A percentile compares a stretch with the other conserved stretches of the same genome.
phyloP scores from a whole-genome alignment of 805 yeast genomes.

The Candida boidinii region DNA sequence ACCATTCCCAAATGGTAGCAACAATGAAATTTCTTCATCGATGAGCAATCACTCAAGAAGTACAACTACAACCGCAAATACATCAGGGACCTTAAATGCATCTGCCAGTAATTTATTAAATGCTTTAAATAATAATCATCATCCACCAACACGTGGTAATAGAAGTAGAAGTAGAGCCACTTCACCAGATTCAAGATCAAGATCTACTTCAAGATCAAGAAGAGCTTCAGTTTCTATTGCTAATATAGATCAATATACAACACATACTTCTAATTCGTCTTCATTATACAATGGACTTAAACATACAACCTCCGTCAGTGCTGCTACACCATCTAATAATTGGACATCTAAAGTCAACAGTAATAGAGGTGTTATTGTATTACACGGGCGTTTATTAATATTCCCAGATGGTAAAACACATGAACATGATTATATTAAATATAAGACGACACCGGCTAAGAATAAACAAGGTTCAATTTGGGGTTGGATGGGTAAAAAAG shows the following conservation, averaged over 20 bases:
- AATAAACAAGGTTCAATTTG: conserved; percentile 16
- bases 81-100: no score
- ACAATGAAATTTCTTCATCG: no score
- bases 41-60: no score
- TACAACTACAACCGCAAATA: no score
- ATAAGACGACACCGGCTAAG: conserved; percentile 23
- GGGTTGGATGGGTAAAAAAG: conserved; percentile 26
- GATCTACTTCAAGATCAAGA: conserved; percentile 10
- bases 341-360: conserved; percentile 9
- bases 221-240: conserved; percentile 15
- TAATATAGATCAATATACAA: conserved; percentile 9
- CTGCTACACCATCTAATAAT: conserved; percentile 7
- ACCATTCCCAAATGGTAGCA: not conserved
- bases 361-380: no score
- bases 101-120: no score
- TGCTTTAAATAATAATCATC: not conserved
- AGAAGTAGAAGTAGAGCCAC: conserved; percentile 2
- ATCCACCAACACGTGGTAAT: not conserved
- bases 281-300: conserved; percentile 9
- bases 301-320: conserved; percentile 19
- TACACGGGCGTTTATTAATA: conserved; percentile 21
- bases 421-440: conserved; percentile 26
- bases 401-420: conserved; percentile 23
- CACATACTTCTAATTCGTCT: no score
- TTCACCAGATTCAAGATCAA: conserved; percentile 15